Percentiles rank a stretch among this genome's conserved stretches.
Conservation (phyloP, 768 basidiomycete species). For the Gymnopilus dilepis region DNA sequence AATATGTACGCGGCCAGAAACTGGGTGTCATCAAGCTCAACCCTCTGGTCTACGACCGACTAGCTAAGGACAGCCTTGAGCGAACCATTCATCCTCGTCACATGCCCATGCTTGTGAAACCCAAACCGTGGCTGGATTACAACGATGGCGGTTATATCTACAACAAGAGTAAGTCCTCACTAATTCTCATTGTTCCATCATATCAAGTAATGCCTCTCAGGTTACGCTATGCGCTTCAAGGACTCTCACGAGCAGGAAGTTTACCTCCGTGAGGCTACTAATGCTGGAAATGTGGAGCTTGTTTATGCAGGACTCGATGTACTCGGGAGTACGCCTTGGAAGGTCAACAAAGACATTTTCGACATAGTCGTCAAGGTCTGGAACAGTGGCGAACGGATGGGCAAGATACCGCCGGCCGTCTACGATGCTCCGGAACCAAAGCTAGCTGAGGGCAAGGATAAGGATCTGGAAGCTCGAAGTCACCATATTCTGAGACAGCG, state of each 20-base stretch:
- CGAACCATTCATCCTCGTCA: conserved; percentile 89
- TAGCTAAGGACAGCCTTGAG: conserved; percentile 74
- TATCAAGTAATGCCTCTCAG: conserved; percentile 42
- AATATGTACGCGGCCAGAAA: conserved; percentile 92
- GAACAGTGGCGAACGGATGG: conserved; percentile 84
- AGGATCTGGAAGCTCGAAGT: conserved; percentile 59
- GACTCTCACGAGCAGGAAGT: conserved; percentile 83
- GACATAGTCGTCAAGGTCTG: conserved; percentile 80
- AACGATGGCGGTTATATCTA: conserved; percentile 85
- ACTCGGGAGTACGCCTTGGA: conserved; percentile 89
- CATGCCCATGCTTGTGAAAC: conserved; percentile 93
- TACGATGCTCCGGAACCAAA: conserved; percentile 71
- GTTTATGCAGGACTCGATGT: conserved; percentile 91
- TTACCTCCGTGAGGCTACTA: conserved; percentile 78
- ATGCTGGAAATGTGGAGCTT: conserved; percentile 76
- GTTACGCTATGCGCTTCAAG: conserved; percentile 87
- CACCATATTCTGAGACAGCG: conserved; percentile 63
- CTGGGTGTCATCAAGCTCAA: conserved; percentile 93
- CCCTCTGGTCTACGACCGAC: conserved; percentile 73
- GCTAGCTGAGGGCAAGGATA: conserved; percentile 46
- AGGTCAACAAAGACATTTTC: conserved; percentile 80
- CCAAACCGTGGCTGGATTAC: conserved; percentile 82
- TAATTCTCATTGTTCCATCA: conserved; percentile 10
- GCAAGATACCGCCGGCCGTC: conserved; percentile 81
- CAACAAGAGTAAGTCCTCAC: conserved; percentile 62